Base-by-base conservation (phyloP, 2,329 filamentous ascomycete species). In the Fusarium transvaalense region DNA sequence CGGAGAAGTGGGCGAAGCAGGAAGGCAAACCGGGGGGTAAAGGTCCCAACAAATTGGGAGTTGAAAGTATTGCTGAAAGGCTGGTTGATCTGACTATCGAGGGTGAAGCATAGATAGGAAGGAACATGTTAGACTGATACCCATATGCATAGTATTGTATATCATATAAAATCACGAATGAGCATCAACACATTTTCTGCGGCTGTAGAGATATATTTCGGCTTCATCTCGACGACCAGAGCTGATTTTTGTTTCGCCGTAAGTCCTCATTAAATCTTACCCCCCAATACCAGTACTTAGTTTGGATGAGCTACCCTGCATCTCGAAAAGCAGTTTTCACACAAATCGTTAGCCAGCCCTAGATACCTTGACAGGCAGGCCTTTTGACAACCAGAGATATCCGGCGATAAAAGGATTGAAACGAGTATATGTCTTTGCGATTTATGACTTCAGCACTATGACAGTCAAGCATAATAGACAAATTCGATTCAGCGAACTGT, bases 1-100 rank as follows among this genome's bases (percentile, higher is more conserved):
- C 87, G 21, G 85, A 84, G 73, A 84, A 84, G 75, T 93, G 91
- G 83, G 81, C 85, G 58, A 84, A 83, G 73, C 78, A 80, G 66
- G 76, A 76, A 17, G 85, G 75, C 23, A 69, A 64, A 41, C 10
- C 43, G 39, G 43, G 35, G 19, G 56, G 38, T 6, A 61, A 68
- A 27, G 58, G n/a, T n/a, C 17, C 23, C n/a, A 65, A 62, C 38
- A 71, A 66, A 17, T 53, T 29, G 27, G 61, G 60, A 15, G 61
- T 73, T 6, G 72, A 75, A 9, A 59, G 56, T 29, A 47, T 77
- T 50, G 63, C 65, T 15, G 66, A 65, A 14, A 66, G 73, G 46
- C 61, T 78, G 54, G 62, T 71, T 48, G 72, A 75, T 57, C 52
- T 78, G 25, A 74, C 73, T 3, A 61, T 78, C 43, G 69, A 71